Base-by-base conservation (phyloP, 345 rosid genomes). In the Pistacia integerrima region DNA sequence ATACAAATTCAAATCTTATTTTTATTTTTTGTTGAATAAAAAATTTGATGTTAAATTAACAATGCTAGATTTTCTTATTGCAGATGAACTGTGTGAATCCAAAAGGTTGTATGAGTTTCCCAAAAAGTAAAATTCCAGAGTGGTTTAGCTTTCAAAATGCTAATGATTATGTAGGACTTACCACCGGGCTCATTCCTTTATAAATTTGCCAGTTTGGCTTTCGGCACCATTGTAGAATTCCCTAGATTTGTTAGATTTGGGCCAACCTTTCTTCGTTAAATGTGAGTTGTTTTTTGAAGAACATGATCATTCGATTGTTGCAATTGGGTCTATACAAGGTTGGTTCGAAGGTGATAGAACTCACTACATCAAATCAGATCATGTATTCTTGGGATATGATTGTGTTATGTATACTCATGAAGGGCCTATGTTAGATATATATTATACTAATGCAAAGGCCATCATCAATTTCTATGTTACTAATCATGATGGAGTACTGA, bases 161-260 rank as follows among this genome's bases (percentile, higher is more conserved):
- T 16, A 3, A 0, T 13, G 0, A 18, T 56, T 56, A 4, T 14
- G 0, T 56, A 56, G 5, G 0, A 7, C 20, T 56, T 56, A n/a
- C 59, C 20, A 3, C 59, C 0, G 16, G 20, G 22, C 17, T 56
- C 54, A 7, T 49, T n/a, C 4, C 3, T 1, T 56, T 4, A 0
- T 56, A 0, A n/a, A 0, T 4, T 16, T 7, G 20, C 22, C 5
- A 7, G 6, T 16, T 56, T 56, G 20, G 59, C 22, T 56, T 16
- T 56, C 0, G 1, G 59, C 22, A 4, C 3, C 8, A 20, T 56
- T 56, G 17, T 56, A 3, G 22, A 16, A 16, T 56, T 16, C 59
- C 20, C 8, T n/a, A 1, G 72, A 74, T 85, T 81, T 76, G 33
- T 30, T 30, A 30, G 33, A 30, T 30, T 30, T 30, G 33, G 33